phyloP scores from a whole-genome alignment of 2,329 filamentous ascomycete genomes.

The Leptographium lundbergii region DNA sequence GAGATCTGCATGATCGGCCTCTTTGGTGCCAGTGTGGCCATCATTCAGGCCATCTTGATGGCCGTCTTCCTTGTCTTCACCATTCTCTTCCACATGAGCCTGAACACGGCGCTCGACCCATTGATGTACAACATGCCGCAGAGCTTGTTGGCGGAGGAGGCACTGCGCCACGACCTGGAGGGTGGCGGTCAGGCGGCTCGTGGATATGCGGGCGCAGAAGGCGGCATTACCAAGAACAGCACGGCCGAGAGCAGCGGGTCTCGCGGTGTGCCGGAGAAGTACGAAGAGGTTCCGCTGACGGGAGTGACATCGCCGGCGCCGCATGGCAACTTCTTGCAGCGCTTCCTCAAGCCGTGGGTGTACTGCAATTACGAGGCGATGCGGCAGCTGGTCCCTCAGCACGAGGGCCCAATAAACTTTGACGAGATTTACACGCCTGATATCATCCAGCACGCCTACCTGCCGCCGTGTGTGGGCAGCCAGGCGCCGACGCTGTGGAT shows the following conservation, averaged over 20 bases:
- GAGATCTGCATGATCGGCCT: conserved; percentile 73
- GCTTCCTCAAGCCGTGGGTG: conserved; percentile 67
- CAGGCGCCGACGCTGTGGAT: conserved; percentile 69
- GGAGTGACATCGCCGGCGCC: conserved; percentile 13
- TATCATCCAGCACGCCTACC: conserved; percentile 56
- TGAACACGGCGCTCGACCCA: conserved; percentile 62
- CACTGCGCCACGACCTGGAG: conserved; percentile 17
- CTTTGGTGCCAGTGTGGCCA: conserved; percentile 54
- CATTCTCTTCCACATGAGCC: conserved; percentile 58
- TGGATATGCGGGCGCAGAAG: conserved; percentile 6
- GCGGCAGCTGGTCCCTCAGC: conserved; percentile 53
- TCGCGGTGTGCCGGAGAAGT: not conserved
- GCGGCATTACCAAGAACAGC: conserved; percentile 13
- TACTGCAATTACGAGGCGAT: conserved; percentile 62
- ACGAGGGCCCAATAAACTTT: conserved; percentile 26
- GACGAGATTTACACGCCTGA: conserved; percentile 48
- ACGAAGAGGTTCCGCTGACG: conserved; percentile 12
- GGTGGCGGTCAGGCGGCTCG: conserved; percentile 5
- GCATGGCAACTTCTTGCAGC: conserved; percentile 44
- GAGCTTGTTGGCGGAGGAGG: conserved; percentile 43
- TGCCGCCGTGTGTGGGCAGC: conserved; percentile 55
- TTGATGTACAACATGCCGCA: conserved; percentile 69
- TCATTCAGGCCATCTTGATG: conserved; percentile 64
- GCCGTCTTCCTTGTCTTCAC: conserved; percentile 64
- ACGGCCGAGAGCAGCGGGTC: conserved; percentile 12